phyloP scores from a whole-genome alignment of 2,329 filamentous ascomycete genomes.

The Cladosporium colombiae region DNA sequence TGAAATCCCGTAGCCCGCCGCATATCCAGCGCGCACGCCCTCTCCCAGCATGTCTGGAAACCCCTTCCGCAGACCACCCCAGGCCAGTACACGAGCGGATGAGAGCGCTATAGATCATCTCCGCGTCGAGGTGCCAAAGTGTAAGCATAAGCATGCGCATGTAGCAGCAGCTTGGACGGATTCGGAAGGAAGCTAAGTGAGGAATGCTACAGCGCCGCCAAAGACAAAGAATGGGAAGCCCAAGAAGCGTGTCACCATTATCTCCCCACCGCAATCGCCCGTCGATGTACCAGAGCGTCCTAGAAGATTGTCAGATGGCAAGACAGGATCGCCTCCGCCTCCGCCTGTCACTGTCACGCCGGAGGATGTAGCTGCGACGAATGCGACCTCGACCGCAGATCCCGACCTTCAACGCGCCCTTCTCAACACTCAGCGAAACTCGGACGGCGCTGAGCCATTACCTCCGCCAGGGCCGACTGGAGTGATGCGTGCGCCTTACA shows the following conservation, averaged over 20 bases:
- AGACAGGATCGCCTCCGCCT: slow-evolving; percentile 13
- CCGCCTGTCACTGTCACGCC: slow-evolving; percentile 1
- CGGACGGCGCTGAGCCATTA: slow-evolving; percentile 23
- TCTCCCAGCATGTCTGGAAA: slow-evolving; percentile 34
- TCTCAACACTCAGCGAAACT: slow-evolving; percentile 29
- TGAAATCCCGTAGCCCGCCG: background rate
- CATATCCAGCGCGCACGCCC: background rate
- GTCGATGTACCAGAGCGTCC: slow-evolving; percentile 20
- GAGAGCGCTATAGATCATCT: slow-evolving; percentile 22
- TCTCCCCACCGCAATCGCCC: slow-evolving; percentile 23
- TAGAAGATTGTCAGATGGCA: slow-evolving; percentile 16
- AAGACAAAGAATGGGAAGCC: slow-evolving; percentile 23
- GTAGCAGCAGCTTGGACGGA: slow-evolving; percentile 23
- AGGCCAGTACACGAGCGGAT: slow-evolving; percentile 26
- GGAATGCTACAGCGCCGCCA: slow-evolving; percentile 26
- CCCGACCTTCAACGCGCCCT: slow-evolving; percentile 27
- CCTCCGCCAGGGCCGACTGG: slow-evolving; percentile 20
- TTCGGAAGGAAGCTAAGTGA: slow-evolving; percentile 26
- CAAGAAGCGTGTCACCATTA: slow-evolving; percentile 16
- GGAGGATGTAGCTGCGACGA: slow-evolving; percentile 24
- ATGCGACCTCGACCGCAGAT: slow-evolving; percentile 27
- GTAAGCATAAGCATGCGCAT: slow-evolving; percentile 29
- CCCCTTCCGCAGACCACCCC: slow-evolving; percentile 32
- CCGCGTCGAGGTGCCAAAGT: slow-evolving; percentile 23
- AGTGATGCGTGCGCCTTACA: slow-evolving; percentile 32